A percentile compares a stretch with the other conserved stretches of the same genome.
phyloP scores from a whole-genome alignment of 768 basidiomycete species.

The Postia placenta region DNA sequence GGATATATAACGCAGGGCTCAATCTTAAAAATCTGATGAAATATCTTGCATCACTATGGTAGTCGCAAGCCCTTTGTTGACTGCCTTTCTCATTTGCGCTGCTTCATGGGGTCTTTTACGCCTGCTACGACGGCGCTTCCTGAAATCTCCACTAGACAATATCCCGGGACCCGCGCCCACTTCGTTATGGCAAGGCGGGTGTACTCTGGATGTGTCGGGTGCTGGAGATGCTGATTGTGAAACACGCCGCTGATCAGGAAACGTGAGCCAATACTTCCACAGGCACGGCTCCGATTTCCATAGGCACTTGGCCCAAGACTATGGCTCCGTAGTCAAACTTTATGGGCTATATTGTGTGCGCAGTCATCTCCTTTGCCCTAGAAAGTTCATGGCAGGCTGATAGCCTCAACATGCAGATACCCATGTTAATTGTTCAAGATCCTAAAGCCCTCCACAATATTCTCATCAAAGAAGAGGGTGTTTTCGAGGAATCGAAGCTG shows the following conservation, averaged over 20 bases:
- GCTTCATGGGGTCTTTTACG: constrained; percentile 5
- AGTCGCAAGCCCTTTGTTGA: neutral
- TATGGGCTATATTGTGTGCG: constrained; percentile 18
- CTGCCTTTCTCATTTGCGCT: neutral
- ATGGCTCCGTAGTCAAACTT: constrained; percentile 14
- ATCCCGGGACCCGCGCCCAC: constrained; percentile 12
- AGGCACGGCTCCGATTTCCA: constrained; percentile 13
- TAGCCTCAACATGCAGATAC: constrained; percentile 15
- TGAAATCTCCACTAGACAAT: constrained; percentile 12
- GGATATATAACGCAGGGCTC: too few species aligned
- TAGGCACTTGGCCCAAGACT: constrained; percentile 10
- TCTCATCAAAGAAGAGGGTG: constrained; percentile 32
- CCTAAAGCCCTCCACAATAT: constrained; percentile 42
- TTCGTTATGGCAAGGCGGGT: constrained; percentile 11
- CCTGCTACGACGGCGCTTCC: constrained; percentile 1
- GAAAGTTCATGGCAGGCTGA: neutral
- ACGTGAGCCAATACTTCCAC: constrained; percentile 13
- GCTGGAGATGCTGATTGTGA: neutral
- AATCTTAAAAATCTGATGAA: too few species aligned
- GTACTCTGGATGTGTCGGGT: neutral
- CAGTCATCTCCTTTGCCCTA: neutral
- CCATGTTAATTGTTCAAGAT: constrained; percentile 35
- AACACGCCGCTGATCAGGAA: constrained; percentile 9
- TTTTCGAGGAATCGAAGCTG: constrained; percentile 11
- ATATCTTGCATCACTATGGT: too few species aligned